These are phyloP conservation scores for Ceriops tagal DNA, from an alignment of 345 rosid species.

Conservation along the genomic window DNA sequence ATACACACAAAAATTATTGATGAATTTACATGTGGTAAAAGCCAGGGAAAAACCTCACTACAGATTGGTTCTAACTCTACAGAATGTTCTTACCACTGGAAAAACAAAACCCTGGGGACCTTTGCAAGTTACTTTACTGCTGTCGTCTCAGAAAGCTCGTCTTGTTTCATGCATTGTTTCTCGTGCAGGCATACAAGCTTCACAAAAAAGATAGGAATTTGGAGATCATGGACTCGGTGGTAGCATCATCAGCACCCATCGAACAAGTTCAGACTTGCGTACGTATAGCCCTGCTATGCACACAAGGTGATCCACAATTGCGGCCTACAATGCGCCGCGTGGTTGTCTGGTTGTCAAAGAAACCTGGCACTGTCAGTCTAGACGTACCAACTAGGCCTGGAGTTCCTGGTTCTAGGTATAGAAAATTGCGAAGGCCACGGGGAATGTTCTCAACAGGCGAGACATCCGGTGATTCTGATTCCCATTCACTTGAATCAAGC, in stretches of 20 bases:
- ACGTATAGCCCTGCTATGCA: conserved; percentile 78
- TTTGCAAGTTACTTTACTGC: not conserved
- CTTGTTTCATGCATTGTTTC: not conserved
- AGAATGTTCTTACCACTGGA: not conserved
- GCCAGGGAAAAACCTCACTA: too few species aligned
- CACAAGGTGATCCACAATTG: conserved; percentile 66
- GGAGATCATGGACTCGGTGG: conserved; percentile 61
- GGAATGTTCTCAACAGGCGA: conserved; percentile 39
- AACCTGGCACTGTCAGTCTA: conserved; percentile 35
- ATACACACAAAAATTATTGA: too few species aligned
- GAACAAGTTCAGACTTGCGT: conserved; percentile 68
- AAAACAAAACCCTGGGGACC: not conserved
- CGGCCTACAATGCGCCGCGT: conserved; percentile 73
- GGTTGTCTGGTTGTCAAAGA: conserved; percentile 62
- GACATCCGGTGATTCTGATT: conserved; percentile 33
- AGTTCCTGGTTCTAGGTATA: conserved; percentile 58
- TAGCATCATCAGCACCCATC: conserved; percentile 45
- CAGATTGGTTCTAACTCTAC: not conserved
- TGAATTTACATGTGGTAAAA: too few species aligned
- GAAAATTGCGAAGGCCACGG: conserved; percentile 47
- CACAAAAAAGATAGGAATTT: conserved; percentile 62
- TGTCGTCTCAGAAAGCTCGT: not conserved
- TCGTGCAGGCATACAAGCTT: conserved; percentile 63
- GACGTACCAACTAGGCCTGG: conserved; percentile 74
- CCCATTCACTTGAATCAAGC: conserved; percentile 50